Percentiles rank a stretch among this genome's conserved stretches.
Evolutionary conservation across 495 filamentous ascomycete species (phyloP).

Genomic region (Acidiella bohemica): DNA sequence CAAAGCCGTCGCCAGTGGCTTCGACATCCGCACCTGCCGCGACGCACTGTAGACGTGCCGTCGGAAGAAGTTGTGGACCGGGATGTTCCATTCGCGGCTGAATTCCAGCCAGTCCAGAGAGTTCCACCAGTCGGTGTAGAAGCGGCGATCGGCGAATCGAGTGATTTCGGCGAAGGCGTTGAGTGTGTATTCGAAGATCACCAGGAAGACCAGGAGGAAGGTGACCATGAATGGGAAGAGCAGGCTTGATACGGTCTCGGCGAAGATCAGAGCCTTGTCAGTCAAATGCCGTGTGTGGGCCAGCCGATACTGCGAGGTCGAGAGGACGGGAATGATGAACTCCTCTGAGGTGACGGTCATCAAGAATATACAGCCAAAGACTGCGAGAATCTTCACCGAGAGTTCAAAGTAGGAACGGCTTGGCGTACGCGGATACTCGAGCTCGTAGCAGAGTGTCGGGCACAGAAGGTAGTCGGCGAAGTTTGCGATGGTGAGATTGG

Average conservation of each 20-base stretch:
- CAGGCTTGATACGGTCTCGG: constrained; percentile 85
- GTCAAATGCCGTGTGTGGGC: constrained; percentile 38
- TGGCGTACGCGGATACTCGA: constrained; percentile 80
- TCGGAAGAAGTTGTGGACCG: constrained; percentile 94
- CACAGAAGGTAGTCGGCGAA: constrained; percentile 82
- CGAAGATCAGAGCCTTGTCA: constrained; percentile 65
- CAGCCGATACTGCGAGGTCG: constrained; percentile 57
- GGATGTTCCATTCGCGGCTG: constrained; percentile 93
- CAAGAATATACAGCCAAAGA: constrained; percentile 94
- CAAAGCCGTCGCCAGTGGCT: constrained; percentile 69
- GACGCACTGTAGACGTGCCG: constrained; percentile 85
- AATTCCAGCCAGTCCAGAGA: constrained; percentile 87
- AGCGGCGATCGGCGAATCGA: constrained; percentile 84
- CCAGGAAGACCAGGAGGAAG: constrained; percentile 33
- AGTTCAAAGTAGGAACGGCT: constrained; percentile 68
- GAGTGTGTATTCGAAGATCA: constrained; percentile 65
- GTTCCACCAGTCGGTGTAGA: constrained; percentile 98
- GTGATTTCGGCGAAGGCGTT: constrained; percentile 94
- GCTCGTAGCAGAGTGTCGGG: constrained; percentile 91
- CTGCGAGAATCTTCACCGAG: constrained; percentile 70
- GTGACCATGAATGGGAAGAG: constrained; percentile 91
- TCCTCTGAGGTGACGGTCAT: constrained; percentile 85
- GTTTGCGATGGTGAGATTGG: constrained; percentile 70
- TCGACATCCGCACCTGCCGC: constrained; percentile 51
- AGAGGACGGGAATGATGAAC: constrained; percentile 83